Evolutionary conservation across 192 early-diverging fungal species (phyloP).

Genomic region (Gryganskiella cystojenkinii): DNA sequence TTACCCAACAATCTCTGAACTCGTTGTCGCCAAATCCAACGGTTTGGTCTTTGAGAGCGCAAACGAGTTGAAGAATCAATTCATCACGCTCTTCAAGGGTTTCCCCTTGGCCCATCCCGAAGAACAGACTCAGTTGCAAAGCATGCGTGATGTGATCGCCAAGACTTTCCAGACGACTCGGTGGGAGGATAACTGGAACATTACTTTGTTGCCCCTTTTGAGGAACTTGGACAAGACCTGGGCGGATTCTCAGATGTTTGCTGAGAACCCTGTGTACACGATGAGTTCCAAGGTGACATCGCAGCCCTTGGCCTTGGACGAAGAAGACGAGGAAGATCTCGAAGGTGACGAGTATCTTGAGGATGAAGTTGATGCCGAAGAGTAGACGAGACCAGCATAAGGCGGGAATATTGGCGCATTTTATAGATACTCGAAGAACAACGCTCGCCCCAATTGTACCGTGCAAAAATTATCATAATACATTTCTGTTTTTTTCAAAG

Average conservation of each 20-base stretch:
- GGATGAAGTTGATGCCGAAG: constrained; percentile 18
- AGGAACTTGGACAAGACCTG: constrained; percentile 51
- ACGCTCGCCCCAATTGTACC: too few relatives aligned
- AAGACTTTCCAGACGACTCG: constrained; percentile 36
- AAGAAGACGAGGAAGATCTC: constrained; percentile 7
- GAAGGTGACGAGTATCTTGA: constrained; percentile 16
- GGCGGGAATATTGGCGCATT: too few relatives aligned
- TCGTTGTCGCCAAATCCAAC: constrained; percentile 42
- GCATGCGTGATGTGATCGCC: constrained; percentile 28
- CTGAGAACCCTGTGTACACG: constrained; percentile 35
- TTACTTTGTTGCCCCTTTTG: constrained; percentile 23
- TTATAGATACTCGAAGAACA: too few relatives aligned
- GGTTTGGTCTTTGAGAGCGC: constrained; percentile 46
- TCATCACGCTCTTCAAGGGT: constrained; percentile 31
- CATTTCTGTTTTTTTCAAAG: too few relatives aligned
- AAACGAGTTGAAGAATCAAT: constrained; percentile 25
- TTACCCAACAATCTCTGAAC: constrained; percentile 38
- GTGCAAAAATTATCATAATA: too few relatives aligned
- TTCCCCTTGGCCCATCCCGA: constrained; percentile 38
- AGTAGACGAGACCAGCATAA: too few relatives aligned
- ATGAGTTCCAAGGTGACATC: constrained; percentile 6
- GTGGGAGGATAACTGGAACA: constrained; percentile 50
- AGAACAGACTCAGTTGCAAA: constrained; percentile 21
- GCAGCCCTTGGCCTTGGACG: background rate
- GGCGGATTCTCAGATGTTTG: constrained; percentile 50